These are phyloP conservation scores for Plectosphaerella sp. DNA, from an alignment of 2,329 filamentous ascomycete genomes.

Conservation along the genomic window DNA sequence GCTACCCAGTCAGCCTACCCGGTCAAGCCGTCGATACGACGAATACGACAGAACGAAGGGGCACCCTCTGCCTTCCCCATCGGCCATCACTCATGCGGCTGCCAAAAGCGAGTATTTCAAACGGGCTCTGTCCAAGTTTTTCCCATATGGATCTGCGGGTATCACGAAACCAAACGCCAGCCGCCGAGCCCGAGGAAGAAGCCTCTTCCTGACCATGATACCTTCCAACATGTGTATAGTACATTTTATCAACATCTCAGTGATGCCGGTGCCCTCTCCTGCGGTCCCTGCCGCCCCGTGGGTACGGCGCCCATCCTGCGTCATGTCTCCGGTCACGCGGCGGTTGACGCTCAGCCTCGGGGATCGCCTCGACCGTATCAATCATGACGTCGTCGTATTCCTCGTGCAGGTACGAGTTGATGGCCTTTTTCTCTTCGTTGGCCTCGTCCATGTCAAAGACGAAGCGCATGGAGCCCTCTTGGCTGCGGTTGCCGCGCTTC, in stretches of 20 bases:
- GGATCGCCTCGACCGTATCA: conserved; percentile 66
- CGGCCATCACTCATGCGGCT: too few species aligned
- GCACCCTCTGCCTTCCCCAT: too few species aligned
- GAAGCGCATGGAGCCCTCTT: conserved; percentile 79
- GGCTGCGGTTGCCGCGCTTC: conserved; percentile 40
- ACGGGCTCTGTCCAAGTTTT: too few species aligned
- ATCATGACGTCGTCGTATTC: conserved; percentile 74
- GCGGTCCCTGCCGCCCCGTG: background rate
- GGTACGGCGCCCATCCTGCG: background rate
- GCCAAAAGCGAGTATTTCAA: too few species aligned
- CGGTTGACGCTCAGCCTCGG: conserved; percentile 20
- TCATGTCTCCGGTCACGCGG: conserved; percentile 11
- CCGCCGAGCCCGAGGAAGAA: too few species aligned
- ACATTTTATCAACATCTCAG: background rate
- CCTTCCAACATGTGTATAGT: too few species aligned
- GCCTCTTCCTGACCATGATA: too few species aligned
- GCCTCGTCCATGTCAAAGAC: conserved; percentile 80
- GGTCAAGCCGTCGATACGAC: too few species aligned
- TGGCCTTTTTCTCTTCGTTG: conserved; percentile 62
- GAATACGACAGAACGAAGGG: too few species aligned
- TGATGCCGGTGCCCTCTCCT: background rate
- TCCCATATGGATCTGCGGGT: too few species aligned
- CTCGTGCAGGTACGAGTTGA: conserved; percentile 64
- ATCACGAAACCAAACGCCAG: too few species aligned
- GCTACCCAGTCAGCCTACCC: too few species aligned